These are phyloP conservation scores for Chytridium lagenaria DNA, from an alignment of 371 early-diverging fungal genomes.

Conservation along the genomic window DNA sequence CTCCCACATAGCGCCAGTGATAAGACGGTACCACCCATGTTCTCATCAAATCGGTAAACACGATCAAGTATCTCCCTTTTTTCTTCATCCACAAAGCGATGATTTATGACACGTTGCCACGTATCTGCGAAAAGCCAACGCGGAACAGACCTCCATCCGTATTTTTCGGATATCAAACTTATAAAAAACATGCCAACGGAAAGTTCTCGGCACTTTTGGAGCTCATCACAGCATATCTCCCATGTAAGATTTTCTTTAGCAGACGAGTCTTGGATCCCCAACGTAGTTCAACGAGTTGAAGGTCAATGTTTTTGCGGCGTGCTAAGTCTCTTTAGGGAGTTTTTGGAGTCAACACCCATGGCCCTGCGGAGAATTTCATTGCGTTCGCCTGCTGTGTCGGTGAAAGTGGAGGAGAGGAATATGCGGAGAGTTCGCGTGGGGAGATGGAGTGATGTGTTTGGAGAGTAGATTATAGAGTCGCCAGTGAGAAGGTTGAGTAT, in stretches of 20 bases:
- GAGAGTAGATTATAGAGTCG: neutral
- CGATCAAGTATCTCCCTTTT: too few species aligned
- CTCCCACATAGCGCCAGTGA: neutral
- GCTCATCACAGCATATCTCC: neutral
- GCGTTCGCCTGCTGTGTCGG: neutral
- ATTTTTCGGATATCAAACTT: neutral
- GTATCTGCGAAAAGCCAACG: neutral
- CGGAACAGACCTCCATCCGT: neutral
- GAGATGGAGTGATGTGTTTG: neutral
- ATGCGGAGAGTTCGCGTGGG: neutral
- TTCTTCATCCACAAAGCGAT: too few species aligned
- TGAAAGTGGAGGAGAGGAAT: neutral
- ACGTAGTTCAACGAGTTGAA: neutral
- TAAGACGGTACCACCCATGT: neutral
- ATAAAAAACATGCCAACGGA: neutral
- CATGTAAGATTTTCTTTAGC: neutral
- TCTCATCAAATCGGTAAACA: too few species aligned
- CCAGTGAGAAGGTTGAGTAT: neutral
- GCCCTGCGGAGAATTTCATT: neutral
- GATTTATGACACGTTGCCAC: neutral
- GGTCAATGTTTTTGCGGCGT: neutral
- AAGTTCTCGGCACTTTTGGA: neutral
- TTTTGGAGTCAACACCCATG: neutral
- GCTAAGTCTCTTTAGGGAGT: neutral
- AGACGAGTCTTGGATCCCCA: neutral